phyloP scores from a whole-genome alignment of 164 flowering plant species.

The Chimonanthus salicifolius region DNA sequence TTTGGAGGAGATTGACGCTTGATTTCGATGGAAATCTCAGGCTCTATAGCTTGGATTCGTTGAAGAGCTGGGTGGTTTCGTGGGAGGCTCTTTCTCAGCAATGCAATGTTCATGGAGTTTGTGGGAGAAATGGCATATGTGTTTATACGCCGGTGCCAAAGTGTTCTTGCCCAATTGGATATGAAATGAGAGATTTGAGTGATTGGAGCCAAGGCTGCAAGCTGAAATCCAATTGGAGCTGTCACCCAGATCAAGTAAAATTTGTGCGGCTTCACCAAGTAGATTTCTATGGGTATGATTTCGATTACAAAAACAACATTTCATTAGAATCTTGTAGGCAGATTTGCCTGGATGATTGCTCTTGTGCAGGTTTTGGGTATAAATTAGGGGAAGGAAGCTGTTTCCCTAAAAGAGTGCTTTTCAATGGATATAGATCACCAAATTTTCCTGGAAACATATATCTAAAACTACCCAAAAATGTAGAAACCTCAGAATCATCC shows the following conservation, averaged over 20 bases:
- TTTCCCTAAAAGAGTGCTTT: slow-evolving; percentile 5
- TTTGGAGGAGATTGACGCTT: slow-evolving; percentile 11
- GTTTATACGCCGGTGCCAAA: slow-evolving; percentile 7
- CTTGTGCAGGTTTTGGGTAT: slow-evolving; percentile 26
- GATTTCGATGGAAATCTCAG: slow-evolving; percentile 17
- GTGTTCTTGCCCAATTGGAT: slow-evolving; percentile 15
- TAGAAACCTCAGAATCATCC: background rate
- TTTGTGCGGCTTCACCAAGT: slow-evolving; percentile 19
- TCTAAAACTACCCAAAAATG: slow-evolving; percentile 17
- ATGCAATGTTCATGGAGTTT: slow-evolving; percentile 17
- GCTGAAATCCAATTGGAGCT: slow-evolving; percentile 23
- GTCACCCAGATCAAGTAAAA: slow-evolving; percentile 16
- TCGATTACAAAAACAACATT: background rate
- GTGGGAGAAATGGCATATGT: slow-evolving; percentile 11
- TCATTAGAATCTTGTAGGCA: slow-evolving; percentile 21
- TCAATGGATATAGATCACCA: slow-evolving; percentile 11
- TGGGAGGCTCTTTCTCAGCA: slow-evolving; percentile 6
- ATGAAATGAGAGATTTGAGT: slow-evolving; percentile 4
- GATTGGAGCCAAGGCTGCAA: slow-evolving; percentile 35
- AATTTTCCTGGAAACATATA: slow-evolving; percentile 8
- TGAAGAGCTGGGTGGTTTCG: slow-evolving; percentile 12
- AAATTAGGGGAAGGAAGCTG: slow-evolving; percentile 12
- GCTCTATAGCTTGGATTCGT: slow-evolving; percentile 16
- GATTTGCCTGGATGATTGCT: slow-evolving; percentile 11
- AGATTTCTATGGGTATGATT: too few species aligned